These are phyloP conservation scores for Globisporangium abappressorium DNA, from an alignment of 352 stramenopile genomes.

Conservation along the genomic window DNA sequence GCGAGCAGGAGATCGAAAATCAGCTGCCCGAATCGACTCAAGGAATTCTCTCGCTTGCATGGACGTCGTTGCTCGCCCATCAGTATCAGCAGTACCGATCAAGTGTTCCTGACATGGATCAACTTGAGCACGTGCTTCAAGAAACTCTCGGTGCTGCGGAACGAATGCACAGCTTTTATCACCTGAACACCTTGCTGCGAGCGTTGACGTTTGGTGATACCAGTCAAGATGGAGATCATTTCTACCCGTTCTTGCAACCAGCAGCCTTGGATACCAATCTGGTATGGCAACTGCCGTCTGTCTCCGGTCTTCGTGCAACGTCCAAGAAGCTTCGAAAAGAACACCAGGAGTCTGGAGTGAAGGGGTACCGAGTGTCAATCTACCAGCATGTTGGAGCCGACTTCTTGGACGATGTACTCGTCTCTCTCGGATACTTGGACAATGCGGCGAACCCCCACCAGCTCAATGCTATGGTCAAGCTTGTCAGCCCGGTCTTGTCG, in stretches of 20 bases:
- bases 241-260: conserved; percentile 27
- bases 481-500: conserved; percentile 48
- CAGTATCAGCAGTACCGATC: conserved; percentile 24
- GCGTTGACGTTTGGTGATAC: conserved; percentile 37
- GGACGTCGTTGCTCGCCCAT: conserved; percentile 49
- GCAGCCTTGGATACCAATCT: conserved; percentile 23
- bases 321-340: conserved; percentile 13
- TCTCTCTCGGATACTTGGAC: conserved; percentile 51
- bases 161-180: conserved; percentile 47
- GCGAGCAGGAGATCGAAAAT: conserved; percentile 16
- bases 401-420: conserved; percentile 60
- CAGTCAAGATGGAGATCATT: conserved; percentile 16
- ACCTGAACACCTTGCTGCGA: conserved; percentile 43
- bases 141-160: conserved; percentile 40
- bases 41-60: conserved; percentile 53
- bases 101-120: conserved; percentile 7
- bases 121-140: conserved; percentile 40
- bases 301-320: conserved; percentile 10
- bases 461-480: conserved; percentile 64
- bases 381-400: conserved; percentile 52
- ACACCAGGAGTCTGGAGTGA: neutral
- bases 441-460: conserved; percentile 38
- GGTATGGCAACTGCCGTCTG: conserved; percentile 33
- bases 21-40: conserved; percentile 18
- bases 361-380: conserved; percentile 21